phyloP scores from a whole-genome alignment of 306 rosid genomes.

The Quercus glauca region DNA sequence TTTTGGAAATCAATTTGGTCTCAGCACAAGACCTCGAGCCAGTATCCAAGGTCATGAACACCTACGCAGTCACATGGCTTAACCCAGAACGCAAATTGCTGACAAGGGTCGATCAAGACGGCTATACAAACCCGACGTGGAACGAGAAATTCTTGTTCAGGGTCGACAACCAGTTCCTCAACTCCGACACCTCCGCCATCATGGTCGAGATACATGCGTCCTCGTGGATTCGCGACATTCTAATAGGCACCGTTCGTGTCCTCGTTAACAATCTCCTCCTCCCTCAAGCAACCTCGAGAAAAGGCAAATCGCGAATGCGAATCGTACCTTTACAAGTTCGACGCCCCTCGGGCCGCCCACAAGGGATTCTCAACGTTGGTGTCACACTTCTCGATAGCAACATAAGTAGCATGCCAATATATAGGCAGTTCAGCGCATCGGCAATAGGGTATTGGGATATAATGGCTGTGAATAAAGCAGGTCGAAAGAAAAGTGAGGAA shows the following conservation, averaged over 20 bases:
- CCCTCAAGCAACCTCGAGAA: not conserved
- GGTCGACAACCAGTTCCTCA: conserved; percentile 48
- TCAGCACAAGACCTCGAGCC: conserved; percentile 59
- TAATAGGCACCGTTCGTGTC: conserved; percentile 56
- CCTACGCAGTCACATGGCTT: conserved; percentile 77
- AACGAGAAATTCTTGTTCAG: conserved; percentile 77
- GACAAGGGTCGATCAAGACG: conserved; percentile 47
- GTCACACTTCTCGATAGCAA: conserved; percentile 49
- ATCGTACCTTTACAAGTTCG: conserved; percentile 62
- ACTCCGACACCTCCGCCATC: conserved; percentile 31
- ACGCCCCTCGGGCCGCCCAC: conserved; percentile 69
- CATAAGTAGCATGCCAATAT: conserved; percentile 64
- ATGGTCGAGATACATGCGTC: conserved; percentile 56
- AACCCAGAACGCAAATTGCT: conserved; percentile 50
- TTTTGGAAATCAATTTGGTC: conserved; percentile 65
- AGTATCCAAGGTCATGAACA: conserved; percentile 40
- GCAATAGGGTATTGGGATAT: conserved; percentile 36
- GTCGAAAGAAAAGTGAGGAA: not conserved
- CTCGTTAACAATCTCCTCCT: conserved; percentile 45
- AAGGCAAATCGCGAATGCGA: conserved; percentile 42
- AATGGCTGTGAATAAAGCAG: conserved; percentile 15
- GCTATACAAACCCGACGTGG: conserved; percentile 68
- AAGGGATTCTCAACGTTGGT: conserved; percentile 69
- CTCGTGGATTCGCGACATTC: conserved; percentile 46
- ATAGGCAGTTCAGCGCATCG: conserved; percentile 60